These are phyloP conservation scores for Penicillium nucicola DNA, from an alignment of 495 filamentous ascomycete genomes.

Conservation along the genomic window DNA sequence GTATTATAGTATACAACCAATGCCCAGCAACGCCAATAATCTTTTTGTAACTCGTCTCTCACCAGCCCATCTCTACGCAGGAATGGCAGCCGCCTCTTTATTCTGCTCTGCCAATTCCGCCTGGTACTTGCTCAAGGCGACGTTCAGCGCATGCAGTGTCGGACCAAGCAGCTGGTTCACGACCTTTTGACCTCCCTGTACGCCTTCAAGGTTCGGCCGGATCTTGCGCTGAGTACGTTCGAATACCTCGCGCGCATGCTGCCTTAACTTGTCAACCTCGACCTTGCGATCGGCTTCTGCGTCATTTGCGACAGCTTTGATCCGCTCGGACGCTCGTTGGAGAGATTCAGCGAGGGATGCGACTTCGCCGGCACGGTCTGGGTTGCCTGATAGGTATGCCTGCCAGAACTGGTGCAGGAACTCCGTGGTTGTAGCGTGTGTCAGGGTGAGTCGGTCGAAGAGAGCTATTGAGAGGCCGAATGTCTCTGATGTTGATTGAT, in stretches of 20 bases:
- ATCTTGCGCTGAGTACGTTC: constrained; percentile 67
- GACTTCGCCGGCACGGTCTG: constrained; percentile 71
- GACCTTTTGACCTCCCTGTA: constrained; percentile 71
- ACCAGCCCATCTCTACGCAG: constrained; percentile 8
- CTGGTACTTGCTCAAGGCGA: constrained; percentile 62
- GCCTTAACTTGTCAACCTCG: constrained; percentile 56
- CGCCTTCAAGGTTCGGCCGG: constrained; percentile 57
- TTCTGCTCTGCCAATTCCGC: constrained; percentile 58
- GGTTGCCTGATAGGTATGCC: constrained; percentile 79
- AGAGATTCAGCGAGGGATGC: constrained; percentile 75
- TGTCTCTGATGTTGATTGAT: constrained; percentile 37
- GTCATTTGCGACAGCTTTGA: constrained; percentile 73
- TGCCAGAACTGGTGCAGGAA: constrained; percentile 97
- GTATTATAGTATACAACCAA: constrained; percentile 13
- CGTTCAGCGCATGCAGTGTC: constrained; percentile 61
- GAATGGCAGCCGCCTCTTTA: constrained; percentile 29
- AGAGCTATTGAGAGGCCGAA: constrained; percentile 62
- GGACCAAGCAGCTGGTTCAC: constrained; percentile 73
- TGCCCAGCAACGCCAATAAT: constrained; percentile 6
- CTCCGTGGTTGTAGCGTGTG: constrained; percentile 88
- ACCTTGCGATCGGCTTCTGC: constrained; percentile 70
- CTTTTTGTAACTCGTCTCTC: background rate
- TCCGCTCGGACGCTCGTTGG: constrained; percentile 68
- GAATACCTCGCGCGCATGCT: constrained; percentile 63
- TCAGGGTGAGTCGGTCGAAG: constrained; percentile 73